Conservation (phyloP, 2,329 filamentous ascomycete genomes). For the Didymosphaeria variabile region DNA sequence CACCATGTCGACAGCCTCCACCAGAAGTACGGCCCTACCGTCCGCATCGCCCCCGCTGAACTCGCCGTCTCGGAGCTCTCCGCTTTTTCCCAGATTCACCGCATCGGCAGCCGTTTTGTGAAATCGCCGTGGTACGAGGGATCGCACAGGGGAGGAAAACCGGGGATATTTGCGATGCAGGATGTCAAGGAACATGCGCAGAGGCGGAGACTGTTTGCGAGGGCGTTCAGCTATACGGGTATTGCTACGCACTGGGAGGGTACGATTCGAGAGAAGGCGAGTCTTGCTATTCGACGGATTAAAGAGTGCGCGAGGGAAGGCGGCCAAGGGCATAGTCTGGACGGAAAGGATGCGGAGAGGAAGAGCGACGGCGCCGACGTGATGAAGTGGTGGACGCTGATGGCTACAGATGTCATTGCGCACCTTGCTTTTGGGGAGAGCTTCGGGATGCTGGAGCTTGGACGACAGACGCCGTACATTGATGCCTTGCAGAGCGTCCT, state of each 20-base stretch:
- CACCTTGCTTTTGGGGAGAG: constrained; percentile 52
- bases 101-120: constrained; percentile 50
- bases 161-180: constrained; percentile 50
- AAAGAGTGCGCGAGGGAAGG: constrained; percentile 23
- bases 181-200: constrained; percentile 47
- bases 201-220: constrained; percentile 47
- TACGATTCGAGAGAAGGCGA: constrained; percentile 43
- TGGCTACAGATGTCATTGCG: constrained; percentile 51
- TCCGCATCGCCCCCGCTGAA: constrained; percentile 36
- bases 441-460: constrained; percentile 49
- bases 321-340: constrained; percentile 13
- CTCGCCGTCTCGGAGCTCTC: constrained; percentile 30
- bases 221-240: constrained; percentile 46
- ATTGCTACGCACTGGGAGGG: constrained; percentile 50
- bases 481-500: constrained; percentile 37
- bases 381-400: constrained; percentile 51
- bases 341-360: not conserved
- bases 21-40: constrained; percentile 35
- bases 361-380: constrained; percentile 37
- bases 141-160: constrained; percentile 31
- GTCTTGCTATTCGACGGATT: constrained; percentile 45
- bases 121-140: constrained; percentile 53
- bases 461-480: constrained; percentile 38
- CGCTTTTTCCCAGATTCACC: constrained; percentile 37
- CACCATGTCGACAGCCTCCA: constrained; percentile 52